Base-by-base conservation (phyloP, 768 basidiomycete genomes). In the Lactarius vividus region DNA sequence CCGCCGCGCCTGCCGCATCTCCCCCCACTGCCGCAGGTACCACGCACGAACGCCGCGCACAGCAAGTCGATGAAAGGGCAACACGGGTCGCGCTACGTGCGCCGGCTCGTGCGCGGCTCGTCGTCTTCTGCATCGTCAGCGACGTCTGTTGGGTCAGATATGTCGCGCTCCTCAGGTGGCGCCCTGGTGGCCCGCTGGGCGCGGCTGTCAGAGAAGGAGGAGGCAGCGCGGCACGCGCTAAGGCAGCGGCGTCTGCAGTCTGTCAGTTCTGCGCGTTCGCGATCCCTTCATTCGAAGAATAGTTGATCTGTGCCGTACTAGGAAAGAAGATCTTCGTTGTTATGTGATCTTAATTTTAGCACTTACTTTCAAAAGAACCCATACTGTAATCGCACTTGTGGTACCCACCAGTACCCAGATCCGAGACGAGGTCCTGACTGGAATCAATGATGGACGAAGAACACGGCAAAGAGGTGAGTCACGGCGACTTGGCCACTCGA, bases 61-160 rank as follows among this genome's bases (percentile, higher is more conserved):
- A 57, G 33, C 37, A 16, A 33, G 16, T 66, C 68, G n/a, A 61
- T 33, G 33, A 62, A 55, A 15, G 13, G 57, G 11, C 53, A 57
- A 40, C 33, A 66, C 29, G 64, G 65, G 15, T 61, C 57, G 33
- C 65, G 56, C 18, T n/a, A 40, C 40, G 49, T 37, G 20, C 46
- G 23, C 35, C 33, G 35, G 39, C 46, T 35, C 18, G 37, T 54
- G 46, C 64, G 55, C 6, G 20, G 64, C 35, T 10, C 53, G 20
- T 55, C 62, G 42, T 61, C 64, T 11, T 69, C 68, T 23, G 68
- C 58, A 1, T 60, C 56, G 35, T 63, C 55, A 0, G 65, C 62
- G 23, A 68, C 52, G 28, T 70, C 69, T 2, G 69, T 70, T 33
- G 69, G 69, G 11, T 68, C 69, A 15, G 69, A 70, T 16, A 70